Evolutionary conservation across 2,329 filamentous ascomycete genomes (phyloP).

Genomic region (Clarireedia sp.): DNA sequence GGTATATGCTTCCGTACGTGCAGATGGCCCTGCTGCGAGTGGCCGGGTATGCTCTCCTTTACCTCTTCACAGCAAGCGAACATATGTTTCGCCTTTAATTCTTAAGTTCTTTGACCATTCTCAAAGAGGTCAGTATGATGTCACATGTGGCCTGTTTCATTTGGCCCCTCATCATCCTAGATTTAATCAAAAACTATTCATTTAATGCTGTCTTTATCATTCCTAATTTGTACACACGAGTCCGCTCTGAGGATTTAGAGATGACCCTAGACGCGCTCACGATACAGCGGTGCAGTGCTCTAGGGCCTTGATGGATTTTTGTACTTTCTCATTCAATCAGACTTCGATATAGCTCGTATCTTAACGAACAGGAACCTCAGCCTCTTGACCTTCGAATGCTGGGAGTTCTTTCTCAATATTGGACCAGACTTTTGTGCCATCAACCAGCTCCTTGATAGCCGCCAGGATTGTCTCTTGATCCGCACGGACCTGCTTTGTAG

Average conservation of each 20-base stretch:
- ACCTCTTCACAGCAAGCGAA: no score
- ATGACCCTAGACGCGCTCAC: not conserved
- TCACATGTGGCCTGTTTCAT: no score
- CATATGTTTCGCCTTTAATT: no score
- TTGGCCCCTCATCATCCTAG: not conserved
- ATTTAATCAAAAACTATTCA: not conserved
- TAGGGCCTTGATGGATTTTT: not conserved
- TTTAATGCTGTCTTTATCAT: not conserved
- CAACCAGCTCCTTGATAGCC: conserved; percentile 49
- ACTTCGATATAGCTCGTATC: not conserved
- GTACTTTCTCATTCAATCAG: not conserved
- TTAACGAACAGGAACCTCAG: conserved; percentile 20
- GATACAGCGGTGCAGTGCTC: not conserved
- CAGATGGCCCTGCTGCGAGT: no score
- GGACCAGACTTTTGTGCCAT: conserved; percentile 48
- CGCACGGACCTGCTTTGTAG: conserved; percentile 82
- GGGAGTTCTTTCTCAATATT: conserved; percentile 73
- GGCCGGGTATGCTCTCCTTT: no score
- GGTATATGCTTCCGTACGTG: no score
- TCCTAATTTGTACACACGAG: not conserved
- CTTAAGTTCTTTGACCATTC: no score
- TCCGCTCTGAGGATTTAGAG: not conserved
- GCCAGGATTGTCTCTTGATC: conserved; percentile 71
- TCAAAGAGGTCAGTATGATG: no score
- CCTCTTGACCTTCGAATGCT: conserved; percentile 72